These are phyloP conservation scores for Hirsutella thompsonii DNA, from an alignment of 2,329 filamentous ascomycete species.

Conservation along the genomic window DNA sequence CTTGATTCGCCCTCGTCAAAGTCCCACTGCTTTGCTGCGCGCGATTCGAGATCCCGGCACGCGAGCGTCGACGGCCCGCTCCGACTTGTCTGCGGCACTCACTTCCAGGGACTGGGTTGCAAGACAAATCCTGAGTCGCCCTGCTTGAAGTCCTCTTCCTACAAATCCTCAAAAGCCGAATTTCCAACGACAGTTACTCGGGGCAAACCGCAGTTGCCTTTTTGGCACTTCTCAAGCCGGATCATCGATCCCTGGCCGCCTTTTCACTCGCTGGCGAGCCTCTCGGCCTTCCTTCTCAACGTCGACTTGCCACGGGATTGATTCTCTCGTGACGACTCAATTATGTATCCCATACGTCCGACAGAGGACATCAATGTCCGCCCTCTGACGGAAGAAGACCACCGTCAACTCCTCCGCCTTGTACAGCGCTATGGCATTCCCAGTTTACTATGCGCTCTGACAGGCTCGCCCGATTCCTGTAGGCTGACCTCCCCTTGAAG, in stretches of 20 bases:
- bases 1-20: background rate
- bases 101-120: background rate
- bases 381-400: conserved; percentile 24
- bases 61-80: background rate
- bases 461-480: conserved; percentile 23
- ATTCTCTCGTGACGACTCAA: background rate
- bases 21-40: background rate
- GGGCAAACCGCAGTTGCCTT: no score
- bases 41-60: no score
- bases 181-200: no score
- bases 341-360: conserved; percentile 21
- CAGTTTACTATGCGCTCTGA: conserved; percentile 23
- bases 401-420: conserved; percentile 21
- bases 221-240: no score
- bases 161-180: no score
- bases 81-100: background rate
- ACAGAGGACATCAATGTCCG: conserved; percentile 22
- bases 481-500: conserved; percentile 10
- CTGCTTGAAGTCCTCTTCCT: no score
- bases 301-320: no score
- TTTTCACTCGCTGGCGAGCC: no score
- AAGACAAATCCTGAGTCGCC: background rate
- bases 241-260: no score
- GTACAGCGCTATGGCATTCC: conserved; percentile 24
- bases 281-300: no score